These are phyloP conservation scores for Phytopythium mirpurense DNA, from an alignment of 352 stramenopile species.

Conservation along the genomic window DNA sequence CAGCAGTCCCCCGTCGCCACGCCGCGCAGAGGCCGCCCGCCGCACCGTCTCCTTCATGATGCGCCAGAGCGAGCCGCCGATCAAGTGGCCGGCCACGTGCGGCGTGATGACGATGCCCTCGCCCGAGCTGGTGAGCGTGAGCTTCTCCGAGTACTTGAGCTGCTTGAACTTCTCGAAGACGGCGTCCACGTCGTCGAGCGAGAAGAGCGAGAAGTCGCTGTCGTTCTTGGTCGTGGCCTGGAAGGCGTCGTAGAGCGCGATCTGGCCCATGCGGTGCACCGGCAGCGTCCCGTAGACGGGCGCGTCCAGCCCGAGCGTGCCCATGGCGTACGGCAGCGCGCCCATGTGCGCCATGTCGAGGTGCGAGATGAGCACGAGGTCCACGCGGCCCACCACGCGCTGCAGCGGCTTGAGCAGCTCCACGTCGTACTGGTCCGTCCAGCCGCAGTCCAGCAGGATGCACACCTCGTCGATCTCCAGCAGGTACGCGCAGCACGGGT, in stretches of 20 bases:
- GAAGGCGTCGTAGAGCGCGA: conserved; percentile 95
- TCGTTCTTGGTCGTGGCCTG: conserved; percentile 91
- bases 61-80: conserved; percentile 93
- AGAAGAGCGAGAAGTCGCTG: conserved; percentile 87
- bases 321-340: conserved; percentile 86
- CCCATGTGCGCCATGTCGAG: conserved; percentile 88
- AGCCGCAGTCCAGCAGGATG: conserved; percentile 90
- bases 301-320: conserved; percentile 75
- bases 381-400: conserved; percentile 78
- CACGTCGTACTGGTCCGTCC: conserved; percentile 86
- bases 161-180: conserved; percentile 91
- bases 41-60: conserved; percentile 92
- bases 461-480: conserved; percentile 90
- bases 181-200: conserved; percentile 92
- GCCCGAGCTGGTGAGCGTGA: conserved; percentile 79
- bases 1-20: no score
- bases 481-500: conserved; percentile 82
- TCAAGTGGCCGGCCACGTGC: conserved; percentile 92
- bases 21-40: no score
- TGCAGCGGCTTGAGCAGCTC: conserved; percentile 79
- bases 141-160: conserved; percentile 95
- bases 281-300: conserved; percentile 93
- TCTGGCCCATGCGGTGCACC: conserved; percentile 96
- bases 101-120: conserved; percentile 92
- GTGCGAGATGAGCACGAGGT: conserved; percentile 89